Percentiles rank a stretch among this genome's conserved stretches.
These are phyloP conservation scores for Epichloe bromicola DNA, from an alignment of 2,329 filamentous ascomycete genomes.

Conservation along the genomic window DNA sequence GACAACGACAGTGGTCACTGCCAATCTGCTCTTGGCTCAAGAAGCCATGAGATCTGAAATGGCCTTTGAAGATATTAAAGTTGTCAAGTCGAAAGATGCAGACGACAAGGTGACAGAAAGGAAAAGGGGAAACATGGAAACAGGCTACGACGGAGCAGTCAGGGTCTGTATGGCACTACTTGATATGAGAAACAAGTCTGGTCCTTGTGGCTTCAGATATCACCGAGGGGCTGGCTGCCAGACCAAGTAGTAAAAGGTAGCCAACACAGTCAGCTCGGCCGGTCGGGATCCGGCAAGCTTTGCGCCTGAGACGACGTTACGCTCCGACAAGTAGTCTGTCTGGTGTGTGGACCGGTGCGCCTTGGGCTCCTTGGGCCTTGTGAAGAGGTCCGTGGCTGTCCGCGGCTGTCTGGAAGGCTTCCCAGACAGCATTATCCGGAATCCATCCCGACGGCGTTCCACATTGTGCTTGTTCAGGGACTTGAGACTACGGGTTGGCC, in stretches of 20 bases:
- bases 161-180: background rate
- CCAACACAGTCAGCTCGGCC: background rate
- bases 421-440: background rate
- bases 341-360: background rate
- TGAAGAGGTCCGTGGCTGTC: conserved; percentile 2
- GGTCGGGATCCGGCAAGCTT: background rate
- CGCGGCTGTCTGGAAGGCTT: background rate
- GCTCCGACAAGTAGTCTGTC: conserved; percentile 2
- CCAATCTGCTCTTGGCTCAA: background rate
- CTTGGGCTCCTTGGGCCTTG: background rate
- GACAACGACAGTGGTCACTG: background rate
- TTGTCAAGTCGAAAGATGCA: background rate
- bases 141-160: background rate
- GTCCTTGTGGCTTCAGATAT: background rate
- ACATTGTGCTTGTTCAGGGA: background rate
- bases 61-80: background rate
- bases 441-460: background rate
- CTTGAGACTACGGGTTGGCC: background rate
- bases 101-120: background rate
- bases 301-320: background rate
- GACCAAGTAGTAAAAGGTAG: background rate
- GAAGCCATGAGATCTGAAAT: background rate
- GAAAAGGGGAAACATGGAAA: background rate
- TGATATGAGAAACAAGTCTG: background rate
- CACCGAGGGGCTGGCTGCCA: background rate